Evolutionary conservation across 345 rosid genomes (phyloP).

Genomic region (Trapa incisa): DNA sequence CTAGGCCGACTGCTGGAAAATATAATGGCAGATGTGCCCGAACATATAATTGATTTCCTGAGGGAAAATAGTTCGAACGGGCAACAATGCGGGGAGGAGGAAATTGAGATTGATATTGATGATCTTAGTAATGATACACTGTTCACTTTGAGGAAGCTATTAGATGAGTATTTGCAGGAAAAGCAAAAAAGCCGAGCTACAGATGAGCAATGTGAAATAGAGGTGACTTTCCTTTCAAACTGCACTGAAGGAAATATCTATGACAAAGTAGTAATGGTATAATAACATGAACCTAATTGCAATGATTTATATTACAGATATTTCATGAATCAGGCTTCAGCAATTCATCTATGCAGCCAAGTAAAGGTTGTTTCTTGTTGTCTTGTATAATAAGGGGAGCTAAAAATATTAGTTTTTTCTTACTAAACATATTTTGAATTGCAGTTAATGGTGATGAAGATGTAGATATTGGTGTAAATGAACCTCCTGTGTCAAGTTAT

Average conservation of each 20-base stretch:
- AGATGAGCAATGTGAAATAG: constrained; percentile 74
- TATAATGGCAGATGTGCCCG: constrained; percentile 58
- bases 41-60: constrained; percentile 63
- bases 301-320: constrained; percentile 32
- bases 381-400: not conserved
- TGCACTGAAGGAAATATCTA: constrained; percentile 1
- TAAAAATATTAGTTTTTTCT: not conserved
- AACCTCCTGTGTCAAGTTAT: constrained; percentile 54
- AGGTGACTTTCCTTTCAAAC: constrained; percentile 36
- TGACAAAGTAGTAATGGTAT: not conserved
- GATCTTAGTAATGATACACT: constrained; percentile 73
- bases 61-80: constrained; percentile 63
- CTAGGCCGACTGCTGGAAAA: constrained; percentile 53
- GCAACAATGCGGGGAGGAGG: constrained; percentile 59
- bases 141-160: constrained; percentile 50
- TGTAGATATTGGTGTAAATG: constrained; percentile 71
- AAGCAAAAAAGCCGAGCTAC: constrained; percentile 41
- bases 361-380: constrained; percentile 36
- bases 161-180: constrained; percentile 55
- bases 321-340: constrained; percentile 59
- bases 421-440: constrained; percentile 10
- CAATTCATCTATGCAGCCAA: constrained; percentile 61
- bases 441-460: constrained; percentile 78
- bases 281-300: not conserved
- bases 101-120: constrained; percentile 92